These are phyloP conservation scores for Pseudogymnoascus sp. DNA, from an alignment of 2,329 filamentous ascomycete species.

Conservation along the genomic window DNA sequence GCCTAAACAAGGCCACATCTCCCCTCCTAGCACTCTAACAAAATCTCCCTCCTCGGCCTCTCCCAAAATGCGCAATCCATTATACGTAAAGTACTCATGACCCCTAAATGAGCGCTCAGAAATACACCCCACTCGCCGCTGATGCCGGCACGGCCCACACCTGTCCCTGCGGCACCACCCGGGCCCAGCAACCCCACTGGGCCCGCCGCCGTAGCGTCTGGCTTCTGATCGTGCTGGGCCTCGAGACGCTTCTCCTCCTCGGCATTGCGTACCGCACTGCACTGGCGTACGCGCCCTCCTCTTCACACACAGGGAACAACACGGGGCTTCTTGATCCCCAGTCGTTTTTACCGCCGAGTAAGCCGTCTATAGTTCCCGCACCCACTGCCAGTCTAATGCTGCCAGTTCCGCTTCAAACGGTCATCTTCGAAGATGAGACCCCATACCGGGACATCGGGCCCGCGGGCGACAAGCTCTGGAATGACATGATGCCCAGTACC, in stretches of 20 bases:
- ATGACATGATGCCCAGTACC: conserved; percentile 24
- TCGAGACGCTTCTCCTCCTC: conserved; percentile 4
- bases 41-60: not conserved
- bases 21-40: not conserved
- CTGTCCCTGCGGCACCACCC: not conserved
- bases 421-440: conserved; percentile 23
- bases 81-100: not conserved
- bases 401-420: conserved; percentile 13
- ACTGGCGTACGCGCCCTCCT: not conserved
- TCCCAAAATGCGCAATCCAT: not conserved
- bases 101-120: not conserved
- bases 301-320: not conserved
- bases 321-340: not conserved
- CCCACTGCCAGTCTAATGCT: not conserved
- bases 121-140: not conserved
- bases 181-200: not conserved
- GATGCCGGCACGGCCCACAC: not conserved
- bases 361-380: not conserved
- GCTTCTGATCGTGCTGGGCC: not conserved
- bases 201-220: not conserved
- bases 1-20: conserved; percentile 2
- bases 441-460: conserved; percentile 20
- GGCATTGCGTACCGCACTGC: not conserved
- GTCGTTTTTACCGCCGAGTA: not conserved
- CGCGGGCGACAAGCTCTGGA: conserved; percentile 23